Evolutionary conservation across 1,284 basidiomycete species (phyloP), one percentile per base, ranked within the genome.

Genomic region (Puccinia polysora): DNA sequence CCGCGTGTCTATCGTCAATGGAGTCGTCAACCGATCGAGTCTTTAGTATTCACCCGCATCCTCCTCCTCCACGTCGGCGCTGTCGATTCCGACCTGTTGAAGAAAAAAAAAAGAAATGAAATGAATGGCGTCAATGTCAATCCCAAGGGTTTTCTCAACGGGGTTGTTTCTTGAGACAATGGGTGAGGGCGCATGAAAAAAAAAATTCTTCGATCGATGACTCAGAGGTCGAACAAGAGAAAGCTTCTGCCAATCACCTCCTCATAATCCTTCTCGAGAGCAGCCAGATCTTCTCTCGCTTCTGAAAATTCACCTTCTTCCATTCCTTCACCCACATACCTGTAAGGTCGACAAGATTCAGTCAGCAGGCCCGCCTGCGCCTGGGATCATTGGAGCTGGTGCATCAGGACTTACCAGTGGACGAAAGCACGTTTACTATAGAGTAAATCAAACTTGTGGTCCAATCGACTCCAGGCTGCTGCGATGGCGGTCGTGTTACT

Each of bases 231-330:
- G n/a, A n/a, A n/a, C n/a, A n/a, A n/a, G n/a, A n/a, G n/a, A n/a
- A n/a, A n/a, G n/a, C n/a, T n/a, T n/a, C n/a, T n/a, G n/a, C 67
- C 18, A 70, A 7, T 23, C 68, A 73, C 73, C 50, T 73, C 73
- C 43, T 73, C 73, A 38, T 73, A 73, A 34, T 73, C 91, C 83
- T 96, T 95, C 84, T 97, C 94, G 74, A 97, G 86, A 15, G 94
- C 94, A 47, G 94, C 94, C 74, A 97, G 87, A 81, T 97, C 94
- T 83, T 97, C 94, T 76, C 94, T 89, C 32, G 93, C 94, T 83
- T 97, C 94, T 58, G 90, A 92, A 83, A 97, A 95, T 83, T 97
- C 94, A 80, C 94, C 93, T 83, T 97, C 94, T 82, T 97, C 94
- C 94, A 97, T 97, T 83, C 94, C 94, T 82, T 96, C 93, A 77